phyloP scores from a whole-genome alignment of 129 eudicot species.

The Flaveria robusta region DNA sequence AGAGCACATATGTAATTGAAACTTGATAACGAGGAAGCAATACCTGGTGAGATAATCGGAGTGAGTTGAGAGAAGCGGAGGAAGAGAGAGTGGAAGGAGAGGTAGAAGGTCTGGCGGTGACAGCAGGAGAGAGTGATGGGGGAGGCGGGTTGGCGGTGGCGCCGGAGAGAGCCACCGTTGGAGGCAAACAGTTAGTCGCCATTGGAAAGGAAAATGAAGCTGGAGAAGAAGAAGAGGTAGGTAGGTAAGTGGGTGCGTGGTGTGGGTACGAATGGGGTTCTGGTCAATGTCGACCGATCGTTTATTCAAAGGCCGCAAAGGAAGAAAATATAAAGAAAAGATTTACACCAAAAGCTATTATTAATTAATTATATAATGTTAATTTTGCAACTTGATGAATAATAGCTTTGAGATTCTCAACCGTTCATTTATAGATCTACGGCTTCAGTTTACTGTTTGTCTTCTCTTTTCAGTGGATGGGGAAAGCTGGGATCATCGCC shows the following conservation, averaged over 20 bases:
- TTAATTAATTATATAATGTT: too few relatives aligned
- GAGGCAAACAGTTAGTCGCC: conserved; percentile 40
- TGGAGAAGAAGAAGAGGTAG: background rate
- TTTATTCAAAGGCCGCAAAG: too few relatives aligned
- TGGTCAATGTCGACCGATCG: conserved; percentile 13
- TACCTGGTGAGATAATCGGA: conserved; percentile 65
- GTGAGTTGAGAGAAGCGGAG: conserved; percentile 43
- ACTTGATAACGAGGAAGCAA: background rate
- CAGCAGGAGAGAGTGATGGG: conserved; percentile 30
- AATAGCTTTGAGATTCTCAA: too few relatives aligned
- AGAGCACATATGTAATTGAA: background rate
- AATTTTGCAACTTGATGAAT: too few relatives aligned
- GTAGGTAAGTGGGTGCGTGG: background rate
- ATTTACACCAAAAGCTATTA: too few relatives aligned
- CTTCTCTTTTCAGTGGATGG: too few relatives aligned
- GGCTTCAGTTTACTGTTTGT: too few relatives aligned
- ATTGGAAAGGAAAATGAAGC: conserved; percentile 7
- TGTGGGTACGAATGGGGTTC: background rate
- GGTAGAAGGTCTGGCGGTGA: conserved; percentile 41
- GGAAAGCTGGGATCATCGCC: too few relatives aligned
- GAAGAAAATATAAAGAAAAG: too few relatives aligned
- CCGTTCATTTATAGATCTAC: too few relatives aligned
- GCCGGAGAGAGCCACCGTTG: conserved; percentile 35
- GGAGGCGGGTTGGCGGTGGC: conserved; percentile 41
- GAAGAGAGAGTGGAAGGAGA: conserved; percentile 33